Percentiles rank a stretch among this genome's conserved stretches.
These are phyloP conservation scores for Cucumis hystrix DNA, from an alignment of 306 rosid genomes.

Conservation along the genomic window DNA sequence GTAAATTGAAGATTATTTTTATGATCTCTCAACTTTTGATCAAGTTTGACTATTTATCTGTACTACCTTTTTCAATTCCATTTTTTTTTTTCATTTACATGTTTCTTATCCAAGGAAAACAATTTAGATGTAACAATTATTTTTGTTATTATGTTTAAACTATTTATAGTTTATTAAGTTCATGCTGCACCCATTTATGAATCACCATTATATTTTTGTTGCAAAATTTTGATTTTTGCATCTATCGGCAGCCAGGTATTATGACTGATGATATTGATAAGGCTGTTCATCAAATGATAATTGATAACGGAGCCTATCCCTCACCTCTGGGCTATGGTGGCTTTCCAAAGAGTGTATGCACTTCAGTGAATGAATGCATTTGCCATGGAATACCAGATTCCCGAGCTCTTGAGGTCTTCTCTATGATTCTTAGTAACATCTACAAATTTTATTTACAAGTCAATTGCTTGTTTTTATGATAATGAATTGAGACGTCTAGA, in stretches of 20 bases:
- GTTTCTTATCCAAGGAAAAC: neutral
- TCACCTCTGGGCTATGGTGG: conserved; percentile 94
- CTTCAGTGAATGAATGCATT: conserved; percentile 92
- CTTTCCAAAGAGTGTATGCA: conserved; percentile 96
- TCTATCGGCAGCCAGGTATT: conserved; percentile 91
- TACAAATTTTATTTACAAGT: neutral
- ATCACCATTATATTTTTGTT: neutral
- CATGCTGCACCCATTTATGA: neutral
- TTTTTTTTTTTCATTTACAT: neutral
- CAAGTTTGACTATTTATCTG: neutral
- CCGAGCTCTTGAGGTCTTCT: conserved; percentile 59
- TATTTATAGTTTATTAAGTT: neutral
- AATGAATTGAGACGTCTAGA: neutral
- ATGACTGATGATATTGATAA: conserved; percentile 82
- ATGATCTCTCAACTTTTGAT: neutral
- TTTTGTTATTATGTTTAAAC: neutral
- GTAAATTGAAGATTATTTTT: neutral
- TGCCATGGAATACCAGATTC: conserved; percentile 98
- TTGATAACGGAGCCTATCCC: conserved; percentile 90
- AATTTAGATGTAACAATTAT: neutral
- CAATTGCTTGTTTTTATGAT: neutral
- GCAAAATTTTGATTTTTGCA: conserved; percentile 22
- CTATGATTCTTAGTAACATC: conserved; percentile 1
- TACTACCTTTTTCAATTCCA: neutral
- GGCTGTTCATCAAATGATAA: conserved; percentile 91